These are phyloP conservation scores for Mycena vitilis DNA, from an alignment of 768 basidiomycete species.

Conservation along the genomic window DNA sequence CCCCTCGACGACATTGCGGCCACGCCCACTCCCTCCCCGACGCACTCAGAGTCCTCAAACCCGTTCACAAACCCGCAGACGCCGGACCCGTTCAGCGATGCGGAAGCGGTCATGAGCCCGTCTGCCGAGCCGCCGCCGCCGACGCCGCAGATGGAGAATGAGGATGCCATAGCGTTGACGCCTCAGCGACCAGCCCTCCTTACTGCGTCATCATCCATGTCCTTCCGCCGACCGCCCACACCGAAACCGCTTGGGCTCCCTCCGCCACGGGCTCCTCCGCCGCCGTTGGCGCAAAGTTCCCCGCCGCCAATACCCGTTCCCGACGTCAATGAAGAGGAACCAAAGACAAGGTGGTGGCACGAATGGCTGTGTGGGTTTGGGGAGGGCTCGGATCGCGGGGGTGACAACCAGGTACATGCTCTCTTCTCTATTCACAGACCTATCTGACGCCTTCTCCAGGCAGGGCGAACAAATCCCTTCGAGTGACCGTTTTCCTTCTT, in stretches of 20 bases:
- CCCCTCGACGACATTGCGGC: slow-evolving; percentile 65
- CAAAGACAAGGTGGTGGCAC: slow-evolving; percentile 78
- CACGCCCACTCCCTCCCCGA: slow-evolving; percentile 54
- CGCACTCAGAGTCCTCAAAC: slow-evolving; percentile 48
- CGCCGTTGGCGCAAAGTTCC: slow-evolving; percentile 45
- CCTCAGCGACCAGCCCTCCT: slow-evolving; percentile 41
- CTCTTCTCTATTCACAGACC: neutral
- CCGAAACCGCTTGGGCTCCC: slow-evolving; percentile 74
- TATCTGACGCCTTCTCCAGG: slow-evolving; percentile 51
- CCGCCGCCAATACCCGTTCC: slow-evolving; percentile 52
- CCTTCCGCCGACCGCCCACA: slow-evolving; percentile 50
- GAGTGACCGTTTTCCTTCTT: slow-evolving; percentile 48
- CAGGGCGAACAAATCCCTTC: slow-evolving; percentile 79
- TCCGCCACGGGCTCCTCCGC: slow-evolving; percentile 67
- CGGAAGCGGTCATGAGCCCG: slow-evolving; percentile 42
- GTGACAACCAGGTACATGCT: slow-evolving; percentile 72
- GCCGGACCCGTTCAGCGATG: slow-evolving; percentile 64
- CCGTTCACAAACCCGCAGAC: slow-evolving; percentile 63
- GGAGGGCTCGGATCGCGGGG: slow-evolving; percentile 79
- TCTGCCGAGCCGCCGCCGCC: slow-evolving; percentile 36
- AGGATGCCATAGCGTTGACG: slow-evolving; percentile 15
- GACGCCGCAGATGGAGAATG: slow-evolving; percentile 29
- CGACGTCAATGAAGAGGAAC: slow-evolving; percentile 41
- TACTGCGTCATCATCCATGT: slow-evolving; percentile 38
- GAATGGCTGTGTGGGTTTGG: slow-evolving; percentile 87